Conservation (phyloP, 192 early-diverging fungal genomes). For the Coemansia sp. region DNA sequence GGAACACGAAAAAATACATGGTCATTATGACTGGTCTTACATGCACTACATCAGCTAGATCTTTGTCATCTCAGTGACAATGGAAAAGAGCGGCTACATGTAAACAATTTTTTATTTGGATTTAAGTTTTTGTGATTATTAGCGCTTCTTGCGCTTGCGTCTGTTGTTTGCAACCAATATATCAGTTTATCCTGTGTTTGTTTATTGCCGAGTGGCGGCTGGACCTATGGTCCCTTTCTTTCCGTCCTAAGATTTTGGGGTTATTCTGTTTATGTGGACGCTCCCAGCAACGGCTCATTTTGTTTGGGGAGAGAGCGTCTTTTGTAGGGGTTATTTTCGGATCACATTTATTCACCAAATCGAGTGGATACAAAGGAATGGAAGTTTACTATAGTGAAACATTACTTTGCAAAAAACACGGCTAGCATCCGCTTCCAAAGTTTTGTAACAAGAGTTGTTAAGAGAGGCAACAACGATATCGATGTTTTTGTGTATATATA, state of each 20-base stretch:
- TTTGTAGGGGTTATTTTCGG: not conserved
- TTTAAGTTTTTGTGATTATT: not conserved
- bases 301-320: not conserved
- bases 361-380: no score
- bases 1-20: conserved; percentile 21
- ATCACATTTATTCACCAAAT: not conserved
- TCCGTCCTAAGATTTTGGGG: not conserved
- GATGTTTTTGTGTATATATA: no score
- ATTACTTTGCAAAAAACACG: no score
- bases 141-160: not conserved
- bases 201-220: not conserved
- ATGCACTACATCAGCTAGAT: conserved; percentile 47
- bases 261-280: not conserved
- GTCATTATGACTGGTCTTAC: conserved; percentile 49
- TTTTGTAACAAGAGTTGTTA: no score
- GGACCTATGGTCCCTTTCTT: not conserved
- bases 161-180: not conserved
- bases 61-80: not conserved
- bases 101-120: not conserved
- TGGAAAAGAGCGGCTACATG: not conserved
- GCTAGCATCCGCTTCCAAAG: no score
- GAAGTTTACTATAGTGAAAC: no score
- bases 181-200: conserved; percentile 7
- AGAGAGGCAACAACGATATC: no score
- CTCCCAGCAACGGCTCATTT: not conserved